Evolutionary conservation across 768 basidiomycete genomes (phyloP).

Genomic region (Boletus subparvulus): DNA sequence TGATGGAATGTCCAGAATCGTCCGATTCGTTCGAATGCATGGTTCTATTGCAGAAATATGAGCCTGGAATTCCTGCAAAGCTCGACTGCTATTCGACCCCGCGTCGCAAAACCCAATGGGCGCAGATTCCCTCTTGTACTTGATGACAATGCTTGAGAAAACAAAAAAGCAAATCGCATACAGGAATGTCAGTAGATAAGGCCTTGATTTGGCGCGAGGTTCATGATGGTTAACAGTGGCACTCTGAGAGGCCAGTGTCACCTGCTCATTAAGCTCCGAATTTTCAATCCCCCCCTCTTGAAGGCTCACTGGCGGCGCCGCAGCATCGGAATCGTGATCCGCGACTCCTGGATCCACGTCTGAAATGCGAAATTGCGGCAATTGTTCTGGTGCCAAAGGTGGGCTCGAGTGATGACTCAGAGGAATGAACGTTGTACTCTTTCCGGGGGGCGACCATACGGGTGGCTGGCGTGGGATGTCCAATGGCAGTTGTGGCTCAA

Average conservation of each 20-base stretch:
- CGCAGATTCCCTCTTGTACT: conserved; percentile 67
- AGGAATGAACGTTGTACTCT: conserved; percentile 14
- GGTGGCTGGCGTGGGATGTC: conserved; percentile 33
- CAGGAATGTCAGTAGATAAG: conserved; percentile 45
- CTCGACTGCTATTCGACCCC: conserved; percentile 57
- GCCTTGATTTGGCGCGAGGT: conserved; percentile 18
- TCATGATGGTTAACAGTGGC: conserved; percentile 23
- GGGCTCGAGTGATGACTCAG: conserved; percentile 21
- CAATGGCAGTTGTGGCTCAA: conserved; percentile 52
- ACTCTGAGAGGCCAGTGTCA: conserved; percentile 38
- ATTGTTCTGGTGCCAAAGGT: conserved; percentile 10
- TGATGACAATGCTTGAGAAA: conserved; percentile 36
- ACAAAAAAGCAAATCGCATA: conserved; percentile 36
- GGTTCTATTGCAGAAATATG: conserved; percentile 47
- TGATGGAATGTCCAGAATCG: conserved; percentile 39
- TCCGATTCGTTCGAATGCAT: conserved; percentile 59
- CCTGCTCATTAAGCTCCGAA: conserved; percentile 24
- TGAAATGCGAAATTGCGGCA: conserved; percentile 1
- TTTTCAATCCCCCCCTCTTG: conserved; percentile 22
- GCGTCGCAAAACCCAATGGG: conserved; percentile 76
- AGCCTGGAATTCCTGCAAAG: conserved; percentile 48
- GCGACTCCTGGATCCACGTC: conserved; percentile 3
- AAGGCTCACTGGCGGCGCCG: conserved; percentile 13
- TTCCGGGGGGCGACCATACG: conserved; percentile 14
- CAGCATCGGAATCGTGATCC: background rate